A percentile compares a stretch with the other conserved stretches of the same genome.
Evolutionary conservation across 345 rosid species (phyloP).

Genomic region (Rubroshorea leprosula): DNA sequence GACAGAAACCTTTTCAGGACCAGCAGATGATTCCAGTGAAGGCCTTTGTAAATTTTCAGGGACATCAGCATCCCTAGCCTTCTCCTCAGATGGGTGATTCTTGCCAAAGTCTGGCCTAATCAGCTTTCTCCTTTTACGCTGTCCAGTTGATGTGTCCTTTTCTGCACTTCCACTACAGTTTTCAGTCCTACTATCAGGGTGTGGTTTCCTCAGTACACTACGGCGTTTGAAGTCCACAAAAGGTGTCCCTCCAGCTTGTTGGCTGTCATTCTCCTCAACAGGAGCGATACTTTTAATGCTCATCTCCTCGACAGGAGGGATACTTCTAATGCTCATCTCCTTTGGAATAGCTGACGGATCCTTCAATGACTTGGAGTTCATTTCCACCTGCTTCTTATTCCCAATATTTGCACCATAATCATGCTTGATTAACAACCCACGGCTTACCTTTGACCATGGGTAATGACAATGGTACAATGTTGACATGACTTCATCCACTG

Average conservation of each 20-base stretch:
- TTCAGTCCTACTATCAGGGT: slow-evolving; percentile 15
- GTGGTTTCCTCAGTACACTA: slow-evolving; percentile 23
- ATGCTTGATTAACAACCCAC: slow-evolving; percentile 7
- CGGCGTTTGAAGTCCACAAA: slow-evolving; percentile 56
- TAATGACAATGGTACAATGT: slow-evolving; percentile 23
- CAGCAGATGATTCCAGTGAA: neutral
- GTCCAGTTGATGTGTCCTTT: slow-evolving; percentile 9
- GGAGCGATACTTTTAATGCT: slow-evolving; percentile 11
- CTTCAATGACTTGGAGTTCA: slow-evolving; percentile 1
- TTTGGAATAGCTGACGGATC: neutral
- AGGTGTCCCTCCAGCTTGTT: slow-evolving; percentile 18
- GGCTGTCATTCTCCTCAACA: slow-evolving; percentile 20
- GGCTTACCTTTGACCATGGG: slow-evolving; percentile 24
- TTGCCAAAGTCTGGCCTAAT: slow-evolving; percentile 41
- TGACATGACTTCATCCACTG: slow-evolving; percentile 48
- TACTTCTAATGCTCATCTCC: slow-evolving; percentile 1
- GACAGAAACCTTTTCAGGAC: neutral
- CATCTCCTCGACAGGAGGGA: slow-evolving; percentile 15
- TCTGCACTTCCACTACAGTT: slow-evolving; percentile 18
- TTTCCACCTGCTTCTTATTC: neutral
- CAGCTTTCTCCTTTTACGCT: slow-evolving; percentile 44
- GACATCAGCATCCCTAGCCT: neutral
- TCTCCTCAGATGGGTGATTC: slow-evolving; percentile 16
- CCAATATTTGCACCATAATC: neutral
- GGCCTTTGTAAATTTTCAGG: neutral